Base-by-base conservation (phyloP, 495 filamentous ascomycete species). In the Hypoxylon perforatum region DNA sequence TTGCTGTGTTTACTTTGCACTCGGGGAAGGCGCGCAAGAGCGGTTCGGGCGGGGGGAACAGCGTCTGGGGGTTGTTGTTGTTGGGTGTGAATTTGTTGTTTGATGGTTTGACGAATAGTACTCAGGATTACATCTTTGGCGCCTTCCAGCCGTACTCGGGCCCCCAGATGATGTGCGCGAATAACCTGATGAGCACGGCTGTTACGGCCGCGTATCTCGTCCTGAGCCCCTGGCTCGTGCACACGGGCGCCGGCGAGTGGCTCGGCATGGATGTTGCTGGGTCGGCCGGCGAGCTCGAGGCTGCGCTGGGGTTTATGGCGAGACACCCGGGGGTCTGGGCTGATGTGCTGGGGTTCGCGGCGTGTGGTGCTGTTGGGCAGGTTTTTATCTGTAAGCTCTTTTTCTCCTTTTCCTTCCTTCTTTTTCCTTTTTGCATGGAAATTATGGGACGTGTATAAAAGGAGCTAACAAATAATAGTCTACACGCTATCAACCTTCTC, bases 141-240 rank as follows among this genome's bases (percentile, higher is more conserved):
- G 85, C 87, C 8, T 93, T 91, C 77, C 87, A 86, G 64, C 84
- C 87, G 17, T 96, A 93, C 77, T 84, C 86, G 12, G 96, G 96
- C 1, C 93, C 94, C 51, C 96, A 98, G 85, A 98, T 99, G 95
- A 99, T 99, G 95, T 92, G 92, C 60, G 96, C 94, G n/a, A 92
- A 97, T 71, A 98, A 97, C 70, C 76, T 96, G 30, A 87, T 98
- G 67, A 88, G 84, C 39, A 94, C 92, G 0, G 61, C 84, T 28
- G 76, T 97, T 49, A 98, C 93, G 2, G 81, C 86, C 30, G 69
- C 75, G 1, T 98, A 94, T 61, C 85, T 99, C 19, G 67, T 93
- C 39, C 73, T 94, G 18, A 89, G 88, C 65, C 96, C 96, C 6
- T 91, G 89, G 79, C 73, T 97, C 4, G 90, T 88, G 0, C 78